These are phyloP conservation scores for Inonotus hispidus DNA, from an alignment of 1,284 basidiomycete genomes.

Conservation along the genomic window DNA sequence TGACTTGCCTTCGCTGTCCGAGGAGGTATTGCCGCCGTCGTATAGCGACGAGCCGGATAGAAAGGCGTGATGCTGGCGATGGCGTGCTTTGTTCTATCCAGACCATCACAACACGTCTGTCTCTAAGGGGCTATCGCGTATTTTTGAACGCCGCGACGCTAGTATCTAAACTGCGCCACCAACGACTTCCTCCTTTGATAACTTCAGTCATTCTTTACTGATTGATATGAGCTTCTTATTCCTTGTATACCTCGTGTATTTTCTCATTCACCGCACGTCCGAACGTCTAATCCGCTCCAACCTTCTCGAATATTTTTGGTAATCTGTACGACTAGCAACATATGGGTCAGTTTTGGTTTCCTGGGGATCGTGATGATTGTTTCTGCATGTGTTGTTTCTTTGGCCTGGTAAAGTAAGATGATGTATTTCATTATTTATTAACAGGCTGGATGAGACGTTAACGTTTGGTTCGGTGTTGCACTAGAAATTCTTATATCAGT, in stretches of 20 bases:
- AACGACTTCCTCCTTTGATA: neutral
- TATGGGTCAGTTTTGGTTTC: neutral
- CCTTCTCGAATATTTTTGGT: neutral
- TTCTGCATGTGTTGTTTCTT: neutral
- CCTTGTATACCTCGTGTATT: neutral
- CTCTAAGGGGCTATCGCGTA: neutral
- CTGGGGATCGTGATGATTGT: neutral
- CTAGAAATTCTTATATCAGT: too few species aligned
- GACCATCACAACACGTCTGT: neutral
- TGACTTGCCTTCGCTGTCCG: slow-evolving; percentile 37
- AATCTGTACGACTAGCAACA: neutral
- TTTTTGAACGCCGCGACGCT: neutral
- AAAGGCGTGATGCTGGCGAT: neutral
- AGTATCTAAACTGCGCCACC: neutral
- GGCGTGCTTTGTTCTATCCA: neutral
- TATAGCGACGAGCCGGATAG: slow-evolving; percentile 24
- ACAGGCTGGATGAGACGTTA: neutral
- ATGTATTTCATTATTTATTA: neutral
- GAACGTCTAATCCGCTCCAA: too few species aligned
- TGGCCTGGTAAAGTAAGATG: neutral
- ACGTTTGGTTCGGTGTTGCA: too few species aligned
- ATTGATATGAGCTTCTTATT: neutral
- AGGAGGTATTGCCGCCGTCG: slow-evolving; percentile 38
- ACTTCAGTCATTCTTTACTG: neutral
- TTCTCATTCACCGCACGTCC: neutral